Base-by-base conservation (phyloP, 495 filamentous ascomycete species). In the Aspergillus funiculosus region DNA sequence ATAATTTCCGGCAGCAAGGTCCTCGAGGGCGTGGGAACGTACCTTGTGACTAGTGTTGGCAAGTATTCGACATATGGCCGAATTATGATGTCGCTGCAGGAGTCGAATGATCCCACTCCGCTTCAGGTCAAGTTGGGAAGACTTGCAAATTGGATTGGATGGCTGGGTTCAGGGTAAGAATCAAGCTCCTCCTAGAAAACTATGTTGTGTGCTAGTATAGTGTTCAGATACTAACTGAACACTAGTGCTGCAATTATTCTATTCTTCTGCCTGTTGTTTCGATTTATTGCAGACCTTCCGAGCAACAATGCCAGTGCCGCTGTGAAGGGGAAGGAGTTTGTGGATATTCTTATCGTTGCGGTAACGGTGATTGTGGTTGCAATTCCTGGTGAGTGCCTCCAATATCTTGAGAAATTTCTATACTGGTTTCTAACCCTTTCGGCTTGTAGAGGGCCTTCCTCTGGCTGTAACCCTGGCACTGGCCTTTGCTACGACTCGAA, bases 291-390 rank as follows among this genome's bases (percentile, higher is more conserved):
- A 18, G 48, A 73, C 13, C 65, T 85, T 2, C 61, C 67, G 3
- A 52, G 67, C 44, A 79, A 81, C 46, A 52, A 61, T 6, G 59
- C 42, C n/a, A 58, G 45, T 14, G 60, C 80, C 10, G 69, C 79
- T n/a, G 52, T 69, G 46, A 83, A 82, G 56, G 81, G 77, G 10
- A 75, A 80, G 53, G 58, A 74, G 20, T 85, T 84, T 55, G 69
- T 83, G 19, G 74, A 81, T 48, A 84, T 85, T 43, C 69, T 85
- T 4, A 84, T 85, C 53, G 76, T 80, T 27, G 77, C 81, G 20
- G 75, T 85, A n/a, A 85, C 80, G 8, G 78, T 85, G 24, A 78
- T 85, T 45, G 81, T 84, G 18, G 81, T 85, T 25, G 81, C 81
- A n/a, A 81, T 85, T 49, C 81, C 81, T 40, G 68, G 68, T 68